Conservation (phyloP, 768 basidiomycete species). For the Kwoniella botswanensis region DNA sequence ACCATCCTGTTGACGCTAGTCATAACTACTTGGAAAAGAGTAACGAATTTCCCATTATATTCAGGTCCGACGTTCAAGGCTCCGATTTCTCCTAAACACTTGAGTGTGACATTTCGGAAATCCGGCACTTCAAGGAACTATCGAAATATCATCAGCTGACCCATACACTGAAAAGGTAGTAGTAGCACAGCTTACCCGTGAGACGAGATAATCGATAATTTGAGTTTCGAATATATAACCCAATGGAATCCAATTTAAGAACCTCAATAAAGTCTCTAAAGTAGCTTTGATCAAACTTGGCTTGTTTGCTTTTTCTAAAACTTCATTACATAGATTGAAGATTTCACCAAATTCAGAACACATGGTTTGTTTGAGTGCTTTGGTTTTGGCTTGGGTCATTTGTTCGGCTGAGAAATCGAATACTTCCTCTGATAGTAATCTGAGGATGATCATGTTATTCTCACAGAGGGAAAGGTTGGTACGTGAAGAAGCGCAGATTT, state of each 20-base stretch:
- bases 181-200: constrained; percentile 68
- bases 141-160: too few species aligned
- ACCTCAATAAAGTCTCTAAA: constrained; percentile 89
- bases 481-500: constrained; percentile 96
- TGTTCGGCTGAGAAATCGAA: constrained; percentile 99
- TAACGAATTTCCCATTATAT: constrained; percentile 97
- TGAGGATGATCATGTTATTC: constrained; percentile 99
- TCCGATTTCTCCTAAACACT: constrained; percentile 95
- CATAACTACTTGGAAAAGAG: constrained; percentile 98
- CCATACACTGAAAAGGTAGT: too few species aligned
- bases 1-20: constrained; percentile 96
- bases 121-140: constrained; percentile 96
- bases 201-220: constrained; percentile 89
- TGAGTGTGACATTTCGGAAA: constrained; percentile 95
- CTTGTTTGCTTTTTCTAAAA: constrained; percentile 96
- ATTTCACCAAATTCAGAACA: constrained; percentile 96
- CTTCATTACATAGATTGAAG: constrained; percentile 95
- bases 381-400: constrained; percentile 97
- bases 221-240: constrained; percentile 99
- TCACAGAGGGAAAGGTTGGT: constrained; percentile 95
- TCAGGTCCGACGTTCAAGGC: constrained; percentile 91
- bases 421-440: constrained; percentile 96
- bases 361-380: constrained; percentile 97
- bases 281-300: constrained; percentile 91
- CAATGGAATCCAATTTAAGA: constrained; percentile 98